Percentiles rank a stretch among this genome's conserved stretches.
These are phyloP conservation scores for Onygena corvina DNA, from an alignment of 2,329 filamentous ascomycete species.

Conservation along the genomic window DNA sequence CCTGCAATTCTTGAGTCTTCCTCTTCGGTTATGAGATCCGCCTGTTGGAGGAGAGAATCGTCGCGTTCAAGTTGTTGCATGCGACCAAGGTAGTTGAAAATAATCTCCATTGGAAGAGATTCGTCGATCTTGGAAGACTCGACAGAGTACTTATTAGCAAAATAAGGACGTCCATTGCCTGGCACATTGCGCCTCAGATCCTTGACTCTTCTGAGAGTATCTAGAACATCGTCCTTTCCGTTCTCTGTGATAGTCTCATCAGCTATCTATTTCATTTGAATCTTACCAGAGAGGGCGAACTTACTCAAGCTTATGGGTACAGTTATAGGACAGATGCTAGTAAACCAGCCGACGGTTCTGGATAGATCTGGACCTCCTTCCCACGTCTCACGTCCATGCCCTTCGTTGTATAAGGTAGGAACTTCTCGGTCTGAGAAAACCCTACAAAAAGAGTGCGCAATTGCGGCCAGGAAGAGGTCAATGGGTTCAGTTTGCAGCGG, in stretches of 20 bases:
- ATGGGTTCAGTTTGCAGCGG: constrained; percentile 29
- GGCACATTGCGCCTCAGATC: constrained; percentile 26
- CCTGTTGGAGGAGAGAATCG: constrained; percentile 33
- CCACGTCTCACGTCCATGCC: constrained; percentile 39
- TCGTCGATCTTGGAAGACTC: constrained; percentile 21
- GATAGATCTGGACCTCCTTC: constrained; percentile 35
- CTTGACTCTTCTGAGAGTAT: constrained; percentile 29
- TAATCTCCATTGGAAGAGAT: constrained; percentile 30
- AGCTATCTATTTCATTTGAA: neutral
- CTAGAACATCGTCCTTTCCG: constrained; percentile 18
- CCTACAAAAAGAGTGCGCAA: constrained; percentile 34
- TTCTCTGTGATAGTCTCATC: neutral
- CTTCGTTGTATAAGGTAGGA: constrained; percentile 40
- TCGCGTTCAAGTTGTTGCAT: constrained; percentile 35
- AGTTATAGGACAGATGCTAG: constrained; percentile 37
- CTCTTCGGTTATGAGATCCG: constrained; percentile 25
- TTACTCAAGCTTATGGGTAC: constrained; percentile 18
- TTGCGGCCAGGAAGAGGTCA: constrained; percentile 28
- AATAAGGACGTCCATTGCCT: constrained; percentile 26
- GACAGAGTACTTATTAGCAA: constrained; percentile 24
- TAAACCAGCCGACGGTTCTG: constrained; percentile 41
- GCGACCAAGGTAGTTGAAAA: constrained; percentile 32
- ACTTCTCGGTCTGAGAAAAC: constrained; percentile 33
- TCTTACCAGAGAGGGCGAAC: neutral
- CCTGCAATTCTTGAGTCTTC: constrained; percentile 27